Evolutionary conservation across 345 rosid genomes (phyloP).

Genomic region (Diplotaxis tenuifolia): DNA sequence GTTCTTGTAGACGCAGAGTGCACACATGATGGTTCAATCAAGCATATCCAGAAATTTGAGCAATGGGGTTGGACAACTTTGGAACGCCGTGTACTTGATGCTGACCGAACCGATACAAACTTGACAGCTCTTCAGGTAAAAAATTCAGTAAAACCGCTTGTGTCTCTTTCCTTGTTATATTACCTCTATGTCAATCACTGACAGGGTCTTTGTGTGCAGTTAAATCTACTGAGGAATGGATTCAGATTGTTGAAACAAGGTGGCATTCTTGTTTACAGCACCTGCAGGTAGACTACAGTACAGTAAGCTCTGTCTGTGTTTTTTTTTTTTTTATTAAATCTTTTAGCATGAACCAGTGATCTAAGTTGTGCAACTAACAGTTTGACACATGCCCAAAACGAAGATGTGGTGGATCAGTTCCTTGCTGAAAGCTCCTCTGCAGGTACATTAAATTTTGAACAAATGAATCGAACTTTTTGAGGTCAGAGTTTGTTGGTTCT

Average conservation of each 20-base stretch:
- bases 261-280: conserved; percentile 85
- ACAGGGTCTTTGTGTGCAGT: conserved; percentile 42
- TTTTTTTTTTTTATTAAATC: background rate
- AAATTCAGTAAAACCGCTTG: background rate
- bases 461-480: background rate
- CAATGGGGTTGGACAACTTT: conserved; percentile 94
- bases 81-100: conserved; percentile 78
- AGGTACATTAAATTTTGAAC: conserved; percentile 40
- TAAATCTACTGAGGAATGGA: conserved; percentile 81
- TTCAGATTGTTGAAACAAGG: conserved; percentile 74
- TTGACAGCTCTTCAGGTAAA: conserved; percentile 80
- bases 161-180: background rate
- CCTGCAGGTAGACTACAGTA: conserved; percentile 66
- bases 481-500: background rate
- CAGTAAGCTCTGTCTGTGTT: background rate
- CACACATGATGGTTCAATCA: conserved; percentile 94
- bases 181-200: conserved; percentile 2
- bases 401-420: conserved; percentile 74
- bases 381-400: conserved; percentile 89
- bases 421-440: conserved; percentile 64
- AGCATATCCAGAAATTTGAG: conserved; percentile 88
- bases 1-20: conserved; percentile 99
- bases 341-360: conserved; percentile 1
- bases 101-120: conserved; percentile 66
- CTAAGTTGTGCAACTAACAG: conserved; percentile 40